A percentile compares a stretch with the other conserved stretches of the same genome.
phyloP scores from a whole-genome alignment of 78 protist species.

The Planoprotostelium fungivorum region DNA sequence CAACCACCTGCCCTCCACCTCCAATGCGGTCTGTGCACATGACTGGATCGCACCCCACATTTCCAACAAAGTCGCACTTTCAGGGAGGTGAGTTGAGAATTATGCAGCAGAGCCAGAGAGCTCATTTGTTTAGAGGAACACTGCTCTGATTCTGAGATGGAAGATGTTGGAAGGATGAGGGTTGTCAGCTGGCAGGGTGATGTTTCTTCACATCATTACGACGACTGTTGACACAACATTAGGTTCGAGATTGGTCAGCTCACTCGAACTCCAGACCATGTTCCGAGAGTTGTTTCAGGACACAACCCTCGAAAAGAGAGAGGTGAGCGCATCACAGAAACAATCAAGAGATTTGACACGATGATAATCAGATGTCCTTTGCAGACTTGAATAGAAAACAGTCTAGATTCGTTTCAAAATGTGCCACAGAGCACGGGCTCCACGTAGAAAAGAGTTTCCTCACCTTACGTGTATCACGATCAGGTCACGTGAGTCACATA shows the following conservation, averaged over 20 bases:
- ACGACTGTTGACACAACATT: neutral
- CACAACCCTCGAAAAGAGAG: neutral
- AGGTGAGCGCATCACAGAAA: neutral
- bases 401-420: neutral
- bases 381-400: neutral
- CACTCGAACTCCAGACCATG: neutral
- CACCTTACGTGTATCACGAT: neutral
- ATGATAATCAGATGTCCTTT: neutral
- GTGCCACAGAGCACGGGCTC: neutral
- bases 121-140: too few species aligned
- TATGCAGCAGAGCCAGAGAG: too few species aligned
- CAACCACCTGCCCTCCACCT: too few species aligned
- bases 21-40: too few species aligned
- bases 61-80: too few species aligned
- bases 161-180: neutral
- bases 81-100: too few species aligned
- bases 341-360: neutral
- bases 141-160: too few species aligned
- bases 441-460: neutral
- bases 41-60: too few species aligned
- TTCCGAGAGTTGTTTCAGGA: neutral
- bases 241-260: neutral
- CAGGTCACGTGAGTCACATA: neutral
- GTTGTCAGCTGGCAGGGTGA: neutral
- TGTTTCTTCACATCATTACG: neutral